Evolutionary conservation across 768 basidiomycete species (phyloP).

Genomic region (Guyanaporus albipodus): DNA sequence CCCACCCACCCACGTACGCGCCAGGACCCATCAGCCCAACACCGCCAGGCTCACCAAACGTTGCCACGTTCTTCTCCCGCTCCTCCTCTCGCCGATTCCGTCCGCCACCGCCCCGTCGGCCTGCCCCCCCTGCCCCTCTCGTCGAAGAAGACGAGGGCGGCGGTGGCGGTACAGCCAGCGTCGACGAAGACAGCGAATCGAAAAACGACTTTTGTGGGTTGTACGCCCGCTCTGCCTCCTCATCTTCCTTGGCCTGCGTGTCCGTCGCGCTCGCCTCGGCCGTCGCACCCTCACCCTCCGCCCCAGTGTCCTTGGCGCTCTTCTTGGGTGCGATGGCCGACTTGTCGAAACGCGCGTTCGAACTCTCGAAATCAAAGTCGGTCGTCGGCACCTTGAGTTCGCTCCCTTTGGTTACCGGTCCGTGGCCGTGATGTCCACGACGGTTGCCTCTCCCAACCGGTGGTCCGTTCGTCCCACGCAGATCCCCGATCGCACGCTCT

Average conservation of each 20-base stretch:
- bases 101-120: constrained; percentile 46
- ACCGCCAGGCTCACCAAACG: constrained; percentile 83
- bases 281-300: constrained; percentile 30
- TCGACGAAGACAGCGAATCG: constrained; percentile 58
- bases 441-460: constrained; percentile 40
- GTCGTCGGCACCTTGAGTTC: constrained; percentile 60
- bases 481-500: constrained; percentile 51
- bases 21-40: constrained; percentile 75
- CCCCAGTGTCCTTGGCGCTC: constrained; percentile 29
- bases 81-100: constrained; percentile 78
- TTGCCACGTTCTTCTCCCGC: constrained; percentile 78
- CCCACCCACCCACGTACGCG: constrained; percentile 77
- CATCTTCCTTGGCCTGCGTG: constrained; percentile 29
- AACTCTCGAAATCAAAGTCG: constrained; percentile 79
- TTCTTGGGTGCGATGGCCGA: constrained; percentile 44
- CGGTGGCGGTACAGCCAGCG: constrained; percentile 32
- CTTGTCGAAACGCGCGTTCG: constrained; percentile 82
- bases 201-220: constrained; percentile 81
- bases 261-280: constrained; percentile 31
- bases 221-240: constrained; percentile 52
- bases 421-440: constrained; percentile 29
- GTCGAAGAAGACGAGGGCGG: no score
- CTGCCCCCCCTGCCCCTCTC: constrained; percentile 38
- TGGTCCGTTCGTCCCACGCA: constrained; percentile 39
- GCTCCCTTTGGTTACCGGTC: constrained; percentile 26